phyloP scores from a whole-genome alignment of 1,284 basidiomycete genomes.

The Irpex lacteus region DNA sequence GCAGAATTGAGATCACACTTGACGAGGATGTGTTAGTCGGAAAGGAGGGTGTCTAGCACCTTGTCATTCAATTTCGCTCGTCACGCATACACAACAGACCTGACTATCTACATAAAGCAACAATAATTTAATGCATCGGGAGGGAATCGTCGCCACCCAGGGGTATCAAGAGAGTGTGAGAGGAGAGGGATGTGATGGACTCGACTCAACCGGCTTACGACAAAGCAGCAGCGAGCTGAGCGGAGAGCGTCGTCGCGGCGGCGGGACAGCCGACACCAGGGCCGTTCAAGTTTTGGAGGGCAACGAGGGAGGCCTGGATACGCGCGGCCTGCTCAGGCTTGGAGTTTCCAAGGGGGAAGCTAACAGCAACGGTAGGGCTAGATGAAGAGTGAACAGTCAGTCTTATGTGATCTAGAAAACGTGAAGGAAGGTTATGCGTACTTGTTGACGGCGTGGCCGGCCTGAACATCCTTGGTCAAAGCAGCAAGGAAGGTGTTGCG shows the following conservation, averaged over 20 bases:
- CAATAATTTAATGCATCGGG: background rate
- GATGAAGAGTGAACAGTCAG: background rate
- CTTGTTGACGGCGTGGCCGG: conserved; percentile 37
- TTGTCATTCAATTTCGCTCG: background rate
- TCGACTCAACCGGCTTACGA: background rate
- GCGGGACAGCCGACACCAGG: conserved; percentile 38
- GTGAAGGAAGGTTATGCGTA: conserved; percentile 1
- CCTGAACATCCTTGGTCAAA: conserved; percentile 34
- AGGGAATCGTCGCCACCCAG: background rate
- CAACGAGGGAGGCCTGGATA: conserved; percentile 32
- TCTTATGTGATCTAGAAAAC: background rate
- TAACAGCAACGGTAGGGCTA: conserved; percentile 29
- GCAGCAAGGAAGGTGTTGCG: conserved; percentile 32
- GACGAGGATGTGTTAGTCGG: background rate
- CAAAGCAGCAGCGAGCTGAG: conserved; percentile 29
- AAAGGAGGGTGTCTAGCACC: conserved; percentile 4
- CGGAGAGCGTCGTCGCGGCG: conserved; percentile 34
- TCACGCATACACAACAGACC: background rate
- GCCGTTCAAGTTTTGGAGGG: conserved; percentile 40
- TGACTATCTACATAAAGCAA: background rate
- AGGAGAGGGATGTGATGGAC: background rate
- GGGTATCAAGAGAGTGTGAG: background rate
- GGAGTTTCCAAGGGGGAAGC: conserved; percentile 35
- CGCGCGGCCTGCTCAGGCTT: conserved; percentile 30
- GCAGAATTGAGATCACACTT: background rate